These are phyloP conservation scores for Ambrosia hybrid DNA, from an alignment of 140 eudicot genomes.

Conservation along the genomic window DNA sequence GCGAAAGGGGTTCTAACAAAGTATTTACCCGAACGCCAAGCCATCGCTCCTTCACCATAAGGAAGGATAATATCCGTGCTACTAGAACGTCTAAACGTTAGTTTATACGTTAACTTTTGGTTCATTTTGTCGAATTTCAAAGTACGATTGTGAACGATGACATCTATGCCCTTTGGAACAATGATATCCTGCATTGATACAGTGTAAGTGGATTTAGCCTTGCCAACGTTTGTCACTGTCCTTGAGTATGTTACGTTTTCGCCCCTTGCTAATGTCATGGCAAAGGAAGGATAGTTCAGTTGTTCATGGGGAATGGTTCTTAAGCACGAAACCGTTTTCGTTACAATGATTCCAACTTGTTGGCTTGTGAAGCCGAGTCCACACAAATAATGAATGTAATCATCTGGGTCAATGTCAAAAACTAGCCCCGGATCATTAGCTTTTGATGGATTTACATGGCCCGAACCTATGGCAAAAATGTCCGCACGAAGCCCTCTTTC, in stretches of 20 bases:
- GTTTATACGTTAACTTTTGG: conserved; percentile 39
- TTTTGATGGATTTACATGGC: conserved; percentile 69
- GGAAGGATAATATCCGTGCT: neutral
- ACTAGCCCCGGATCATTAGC: conserved; percentile 70
- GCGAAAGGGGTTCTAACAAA: conserved; percentile 33
- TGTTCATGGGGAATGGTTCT: conserved; percentile 39
- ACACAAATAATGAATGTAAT: conserved; percentile 66
- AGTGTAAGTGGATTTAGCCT: conserved; percentile 33
- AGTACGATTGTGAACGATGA: conserved; percentile 22
- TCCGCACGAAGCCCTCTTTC: conserved; percentile 45
- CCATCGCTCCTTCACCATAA: conserved; percentile 30
- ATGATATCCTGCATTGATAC: conserved; percentile 3
- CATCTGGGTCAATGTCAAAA: conserved; percentile 51
- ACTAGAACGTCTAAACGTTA: conserved; percentile 37
- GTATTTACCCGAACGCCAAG: conserved; percentile 29
- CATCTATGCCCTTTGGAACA: conserved; percentile 22
- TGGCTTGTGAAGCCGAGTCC: conserved; percentile 52
- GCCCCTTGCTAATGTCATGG: conserved; percentile 27
- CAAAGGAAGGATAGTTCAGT: conserved; percentile 61
- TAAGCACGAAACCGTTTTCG: conserved; percentile 29
- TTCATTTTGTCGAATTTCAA: conserved; percentile 32
- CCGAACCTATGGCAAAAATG: conserved; percentile 57
- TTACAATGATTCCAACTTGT: conserved; percentile 36
- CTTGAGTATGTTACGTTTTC: conserved; percentile 42
- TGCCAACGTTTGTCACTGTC: conserved; percentile 60